phyloP scores from a whole-genome alignment of 2,329 filamentous ascomycete species.

The Beauveria caledonica region DNA sequence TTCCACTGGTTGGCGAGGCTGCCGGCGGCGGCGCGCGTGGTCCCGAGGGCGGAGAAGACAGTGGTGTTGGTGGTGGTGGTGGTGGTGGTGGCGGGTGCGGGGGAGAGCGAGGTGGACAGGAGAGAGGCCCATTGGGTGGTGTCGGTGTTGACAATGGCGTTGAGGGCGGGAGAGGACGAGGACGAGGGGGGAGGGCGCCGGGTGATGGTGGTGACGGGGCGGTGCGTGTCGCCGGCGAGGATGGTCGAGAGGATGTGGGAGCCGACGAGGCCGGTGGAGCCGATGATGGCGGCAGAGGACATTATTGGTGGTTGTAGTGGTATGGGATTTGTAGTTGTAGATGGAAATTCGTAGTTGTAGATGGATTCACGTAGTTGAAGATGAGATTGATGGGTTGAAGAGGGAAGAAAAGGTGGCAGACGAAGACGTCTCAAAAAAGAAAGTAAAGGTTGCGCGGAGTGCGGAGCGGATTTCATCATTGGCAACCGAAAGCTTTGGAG shows the following conservation, averaged over 20 bases:
- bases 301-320: background rate
- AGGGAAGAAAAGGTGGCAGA: background rate
- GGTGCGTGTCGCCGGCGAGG: constrained; percentile 44
- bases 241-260: constrained; percentile 64
- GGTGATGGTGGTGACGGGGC: constrained; percentile 54
- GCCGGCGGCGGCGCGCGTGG: constrained; percentile 68
- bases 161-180: constrained; percentile 39
- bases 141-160: constrained; percentile 55
- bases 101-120: constrained; percentile 46
- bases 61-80: too few species aligned
- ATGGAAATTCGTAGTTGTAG: background rate
- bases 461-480: constrained; percentile 11
- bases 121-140: constrained; percentile 58
- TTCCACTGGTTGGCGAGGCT: constrained; percentile 72
- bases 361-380: background rate
- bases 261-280: constrained; percentile 62
- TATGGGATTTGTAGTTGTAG: background rate
- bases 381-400: background rate
- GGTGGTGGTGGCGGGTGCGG: constrained; percentile 47
- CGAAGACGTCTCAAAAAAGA: background rate
- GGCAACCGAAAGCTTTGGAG: background rate
- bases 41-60: constrained; percentile 74
- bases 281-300: constrained; percentile 46
- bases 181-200: constrained; percentile 52
- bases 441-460: background rate